Conservation (phyloP, 495 filamentous ascomycete genomes). For the Aspergillus nidulans region DNA sequence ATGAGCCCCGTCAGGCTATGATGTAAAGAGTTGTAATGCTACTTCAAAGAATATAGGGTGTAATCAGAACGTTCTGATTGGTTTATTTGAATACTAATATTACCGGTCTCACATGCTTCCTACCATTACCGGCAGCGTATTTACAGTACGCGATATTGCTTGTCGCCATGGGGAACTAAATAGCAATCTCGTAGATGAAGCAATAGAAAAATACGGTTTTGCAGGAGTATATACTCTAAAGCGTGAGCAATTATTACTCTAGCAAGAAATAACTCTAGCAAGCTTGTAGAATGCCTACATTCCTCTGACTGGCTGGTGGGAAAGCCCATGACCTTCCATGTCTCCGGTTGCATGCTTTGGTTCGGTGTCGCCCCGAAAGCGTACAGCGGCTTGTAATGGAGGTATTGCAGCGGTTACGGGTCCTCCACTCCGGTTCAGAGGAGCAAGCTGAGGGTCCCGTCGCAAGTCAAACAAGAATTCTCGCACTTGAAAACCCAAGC, state of each 20-base stretch:
- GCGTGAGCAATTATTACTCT: neutral
- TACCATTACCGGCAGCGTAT: conserved; percentile 4
- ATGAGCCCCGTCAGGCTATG: neutral
- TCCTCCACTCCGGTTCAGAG: conserved; percentile 39
- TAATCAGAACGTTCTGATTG: conserved; percentile 17
- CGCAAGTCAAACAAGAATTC: conserved; percentile 27
- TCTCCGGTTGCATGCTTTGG: conserved; percentile 27
- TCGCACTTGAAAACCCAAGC: conserved; percentile 37
- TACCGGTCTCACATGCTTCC: conserved; percentile 17
- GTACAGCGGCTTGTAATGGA: conserved; percentile 34
- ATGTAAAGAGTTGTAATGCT: conserved; percentile 17
- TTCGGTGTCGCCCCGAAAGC: conserved; percentile 26
- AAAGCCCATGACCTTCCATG: conserved; percentile 17
- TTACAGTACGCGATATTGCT: neutral
- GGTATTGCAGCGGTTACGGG: conserved; percentile 43
- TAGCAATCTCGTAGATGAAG: neutral
- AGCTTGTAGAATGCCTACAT: neutral
- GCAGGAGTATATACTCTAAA: neutral
- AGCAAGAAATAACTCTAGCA: neutral
- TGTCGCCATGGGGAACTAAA: neutral
- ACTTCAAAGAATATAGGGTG: conserved; percentile 5
- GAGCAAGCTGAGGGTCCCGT: conserved; percentile 14
- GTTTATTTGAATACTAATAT: neutral
- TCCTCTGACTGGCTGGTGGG: neutral
- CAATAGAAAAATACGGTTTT: neutral